Evolutionary conservation across 768 basidiomycete species (phyloP).

Genomic region (Albatrellus ellisii): DNA sequence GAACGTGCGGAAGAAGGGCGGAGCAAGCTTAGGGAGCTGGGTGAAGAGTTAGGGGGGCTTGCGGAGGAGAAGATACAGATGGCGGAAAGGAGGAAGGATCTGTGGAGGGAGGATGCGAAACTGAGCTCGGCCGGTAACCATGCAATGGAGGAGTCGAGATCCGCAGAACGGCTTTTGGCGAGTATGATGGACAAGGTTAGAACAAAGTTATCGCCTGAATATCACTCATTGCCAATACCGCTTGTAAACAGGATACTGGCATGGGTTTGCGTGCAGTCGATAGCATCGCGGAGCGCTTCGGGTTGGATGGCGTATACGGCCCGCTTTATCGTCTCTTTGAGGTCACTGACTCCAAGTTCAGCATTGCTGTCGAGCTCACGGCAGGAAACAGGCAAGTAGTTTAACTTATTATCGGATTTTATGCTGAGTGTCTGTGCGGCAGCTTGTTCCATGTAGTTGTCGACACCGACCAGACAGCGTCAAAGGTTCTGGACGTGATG

Average conservation of each 20-base stretch:
- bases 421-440: constrained; percentile 3
- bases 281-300: constrained; percentile 63
- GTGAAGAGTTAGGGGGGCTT: constrained; percentile 42
- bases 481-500: constrained; percentile 87
- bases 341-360: constrained; percentile 77
- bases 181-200: constrained; percentile 93
- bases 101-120: constrained; percentile 93
- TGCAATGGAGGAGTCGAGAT: constrained; percentile 69
- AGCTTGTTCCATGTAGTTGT: constrained; percentile 97
- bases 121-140: constrained; percentile 64
- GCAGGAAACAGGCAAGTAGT: constrained; percentile 80
- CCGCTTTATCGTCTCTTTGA: constrained; percentile 92
- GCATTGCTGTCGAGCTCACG: constrained; percentile 86
- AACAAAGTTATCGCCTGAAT: not conserved
- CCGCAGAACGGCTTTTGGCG: constrained; percentile 65
- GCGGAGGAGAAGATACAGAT: constrained; percentile 59
- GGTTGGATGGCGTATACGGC: constrained; percentile 78
- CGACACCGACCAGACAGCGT: constrained; percentile 90
- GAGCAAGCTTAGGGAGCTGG: constrained; percentile 38
- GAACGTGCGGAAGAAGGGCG: constrained; percentile 55
- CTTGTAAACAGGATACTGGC: constrained; percentile 72
- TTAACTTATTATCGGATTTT: not conserved
- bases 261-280: constrained; percentile 80
- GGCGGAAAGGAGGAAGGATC: constrained; percentile 75
- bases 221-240: constrained; percentile 5